These are phyloP conservation scores for Aspergillus nomiae DNA, from an alignment of 2,329 filamentous ascomycete genomes.

Conservation along the genomic window DNA sequence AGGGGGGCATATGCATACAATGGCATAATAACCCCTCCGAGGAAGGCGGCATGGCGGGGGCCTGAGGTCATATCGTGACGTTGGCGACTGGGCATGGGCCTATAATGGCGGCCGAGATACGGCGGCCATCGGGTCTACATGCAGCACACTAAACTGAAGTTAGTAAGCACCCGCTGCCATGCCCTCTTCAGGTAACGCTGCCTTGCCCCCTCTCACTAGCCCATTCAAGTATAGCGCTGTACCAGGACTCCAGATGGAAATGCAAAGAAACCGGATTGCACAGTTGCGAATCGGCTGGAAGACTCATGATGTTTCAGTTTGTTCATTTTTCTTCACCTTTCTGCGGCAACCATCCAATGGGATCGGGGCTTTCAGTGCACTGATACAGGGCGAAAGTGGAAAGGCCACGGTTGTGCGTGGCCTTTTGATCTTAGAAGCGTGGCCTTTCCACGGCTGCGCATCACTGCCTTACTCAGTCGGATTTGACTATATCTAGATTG, in stretches of 20 bases:
- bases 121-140: conserved; percentile 15
- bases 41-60: conserved; percentile 5
- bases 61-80: conserved; percentile 26
- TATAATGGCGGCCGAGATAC: conserved; percentile 9
- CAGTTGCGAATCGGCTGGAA: not conserved
- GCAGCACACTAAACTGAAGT: conserved; percentile 13
- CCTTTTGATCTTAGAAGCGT: no score
- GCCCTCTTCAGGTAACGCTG: not conserved
- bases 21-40: not conserved
- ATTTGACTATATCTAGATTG: no score
- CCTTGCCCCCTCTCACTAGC: not conserved
- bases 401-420: no score
- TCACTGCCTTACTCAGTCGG: no score
- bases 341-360: not conserved
- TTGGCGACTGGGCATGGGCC: conserved; percentile 11
- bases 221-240: not conserved
- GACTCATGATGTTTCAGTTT: not conserved
- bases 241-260: not conserved
- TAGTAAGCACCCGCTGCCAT: conserved; percentile 14
- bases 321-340: not conserved
- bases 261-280: not conserved
- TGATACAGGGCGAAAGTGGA: no score
- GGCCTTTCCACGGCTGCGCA: no score
- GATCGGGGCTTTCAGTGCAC: not conserved
- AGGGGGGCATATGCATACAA: not conserved